Base-by-base conservation (phyloP, 140 eudicot genomes). In the Cichorium intybus region DNA sequence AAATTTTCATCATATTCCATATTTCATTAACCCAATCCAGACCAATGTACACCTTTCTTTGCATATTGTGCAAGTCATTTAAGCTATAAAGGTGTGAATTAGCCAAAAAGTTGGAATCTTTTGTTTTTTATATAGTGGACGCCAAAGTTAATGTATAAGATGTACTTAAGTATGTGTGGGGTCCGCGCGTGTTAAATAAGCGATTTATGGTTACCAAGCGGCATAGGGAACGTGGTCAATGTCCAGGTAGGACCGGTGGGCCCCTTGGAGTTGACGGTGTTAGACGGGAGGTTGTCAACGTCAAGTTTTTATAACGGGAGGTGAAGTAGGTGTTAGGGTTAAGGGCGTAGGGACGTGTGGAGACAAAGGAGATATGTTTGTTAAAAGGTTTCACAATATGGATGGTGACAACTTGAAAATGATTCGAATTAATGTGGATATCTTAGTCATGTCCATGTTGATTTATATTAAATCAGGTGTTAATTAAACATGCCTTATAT, bases 261-360 rank as follows among this genome's bases (percentile, higher is more conserved):
- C 10, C 64, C 72, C 68, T 7, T 6, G 24, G 7, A 73, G 39
- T 49, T 66, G 68, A 74, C 74, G 79, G 74, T 48, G 60, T 46
- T 21, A 8, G 27, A 66, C 73, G 63, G 69, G 61, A 18, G 28
- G 18, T 49, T 15, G 70, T 74, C 79, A 35, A n/a, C 39, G 69
- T 74, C 79, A 59, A 20, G 79, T 9, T 58, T 24, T 74, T 58
- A 74, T 66, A 66, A 74, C 69, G 43, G 62, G 69, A 67, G 79
- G 79, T 51, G 74, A 37, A 50, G 74, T 74, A 74, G 79, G 79
- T 74, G 79, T 66, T 66, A 59, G 79, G 79, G 62, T 66, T 66
- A 74, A 43, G 51, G 12, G 54, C 16, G 43, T 57, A 37, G 77
- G 71, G 58, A 35, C 41, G 22, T 48, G 1, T 24, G 66, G 55